phyloP scores from a whole-genome alignment of 2,329 filamentous ascomycete species.

The Coniochaeta sp. region DNA sequence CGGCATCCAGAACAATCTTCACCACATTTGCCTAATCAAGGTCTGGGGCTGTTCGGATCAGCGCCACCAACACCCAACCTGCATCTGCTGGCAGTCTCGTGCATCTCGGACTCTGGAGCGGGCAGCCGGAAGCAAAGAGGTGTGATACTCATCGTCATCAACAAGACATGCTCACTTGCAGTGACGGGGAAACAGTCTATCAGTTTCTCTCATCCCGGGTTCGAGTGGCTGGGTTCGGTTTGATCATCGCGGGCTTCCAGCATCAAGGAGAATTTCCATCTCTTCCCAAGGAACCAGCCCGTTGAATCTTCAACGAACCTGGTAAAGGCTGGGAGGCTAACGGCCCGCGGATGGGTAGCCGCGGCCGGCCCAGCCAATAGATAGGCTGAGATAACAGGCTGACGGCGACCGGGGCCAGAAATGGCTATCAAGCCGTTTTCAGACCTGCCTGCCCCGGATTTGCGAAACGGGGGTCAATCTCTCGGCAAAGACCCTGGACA shows the following conservation, averaged over 20 bases:
- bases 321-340: not conserved
- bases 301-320: not conserved
- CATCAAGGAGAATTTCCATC: not conserved
- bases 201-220: not conserved
- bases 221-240: not conserved
- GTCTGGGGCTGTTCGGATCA: not conserved
- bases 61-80: not conserved
- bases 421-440: not conserved
- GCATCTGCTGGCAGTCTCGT: not conserved
- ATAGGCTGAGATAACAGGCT: not conserved
- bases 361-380: not conserved
- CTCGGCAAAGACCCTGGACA: conserved; percentile 1
- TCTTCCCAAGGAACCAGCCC: not conserved
- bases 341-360: conserved; percentile 3
- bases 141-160: not conserved
- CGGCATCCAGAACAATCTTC: not conserved
- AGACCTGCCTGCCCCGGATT: not conserved
- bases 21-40: not conserved
- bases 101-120: not conserved
- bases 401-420: not conserved
- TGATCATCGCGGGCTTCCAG: conserved; percentile 1
- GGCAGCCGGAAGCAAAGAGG: not conserved
- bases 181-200: not conserved
- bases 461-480: not conserved
- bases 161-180: not conserved